phyloP scores from a whole-genome alignment of 768 basidiomycete genomes.

The Leucocoprinus sp. region DNA sequence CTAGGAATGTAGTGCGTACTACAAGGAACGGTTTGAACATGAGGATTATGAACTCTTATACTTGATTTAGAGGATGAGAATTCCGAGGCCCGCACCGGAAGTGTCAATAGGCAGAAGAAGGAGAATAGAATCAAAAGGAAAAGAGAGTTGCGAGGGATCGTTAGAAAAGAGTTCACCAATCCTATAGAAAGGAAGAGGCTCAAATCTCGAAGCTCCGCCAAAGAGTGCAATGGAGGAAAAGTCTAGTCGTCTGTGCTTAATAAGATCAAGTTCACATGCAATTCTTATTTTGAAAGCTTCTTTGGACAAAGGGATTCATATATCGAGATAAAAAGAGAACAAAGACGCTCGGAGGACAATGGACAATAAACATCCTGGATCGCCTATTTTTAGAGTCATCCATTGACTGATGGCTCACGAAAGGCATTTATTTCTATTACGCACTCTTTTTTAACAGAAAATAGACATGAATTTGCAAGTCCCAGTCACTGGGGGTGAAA shows the following conservation, averaged over 20 bases:
- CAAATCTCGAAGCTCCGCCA: conserved; percentile 17
- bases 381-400: too few relatives aligned
- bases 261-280: neutral
- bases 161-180: conserved; percentile 4
- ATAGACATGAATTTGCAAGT: too few relatives aligned
- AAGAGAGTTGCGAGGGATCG: conserved; percentile 2
- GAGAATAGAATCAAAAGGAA: conserved; percentile 5
- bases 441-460: too few relatives aligned
- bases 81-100: too few relatives aligned
- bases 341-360: conserved; percentile 9
- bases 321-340: neutral
- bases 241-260: neutral
- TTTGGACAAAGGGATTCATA: neutral
- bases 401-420: too few relatives aligned
- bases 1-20: conserved; percentile 47
- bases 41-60: neutral
- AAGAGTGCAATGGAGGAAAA: conserved; percentile 17
- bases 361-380: conserved; percentile 1
- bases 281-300: neutral
- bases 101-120: neutral
- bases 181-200: too few relatives aligned
- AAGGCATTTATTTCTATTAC: too few relatives aligned
- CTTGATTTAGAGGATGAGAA: too few relatives aligned
- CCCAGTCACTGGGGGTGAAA: too few relatives aligned
- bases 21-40: conserved; percentile 48